These are phyloP conservation scores for Immersiporthe knoxdaviesiana DNA, from an alignment of 2,329 filamentous ascomycete genomes.

Conservation along the genomic window DNA sequence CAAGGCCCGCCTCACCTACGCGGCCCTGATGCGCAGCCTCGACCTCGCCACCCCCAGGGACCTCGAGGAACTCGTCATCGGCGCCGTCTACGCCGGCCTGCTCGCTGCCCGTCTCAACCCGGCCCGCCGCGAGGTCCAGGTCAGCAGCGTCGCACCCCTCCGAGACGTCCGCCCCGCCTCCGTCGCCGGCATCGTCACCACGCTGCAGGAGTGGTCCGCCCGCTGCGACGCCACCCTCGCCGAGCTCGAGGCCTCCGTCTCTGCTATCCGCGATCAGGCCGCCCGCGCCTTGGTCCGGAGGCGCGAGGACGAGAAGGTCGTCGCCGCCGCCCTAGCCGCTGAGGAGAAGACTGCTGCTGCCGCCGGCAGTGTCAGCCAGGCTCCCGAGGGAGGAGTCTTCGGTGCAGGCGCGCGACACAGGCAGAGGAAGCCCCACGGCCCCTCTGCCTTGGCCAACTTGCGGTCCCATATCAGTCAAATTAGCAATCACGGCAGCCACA, in stretches of 20 bases:
- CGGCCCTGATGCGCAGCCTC: conserved; percentile 67
- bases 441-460: conserved; percentile 7
- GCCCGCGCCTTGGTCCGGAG: conserved; percentile 55
- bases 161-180: conserved; percentile 80
- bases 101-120: conserved; percentile 84
- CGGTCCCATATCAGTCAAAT: conserved; percentile 9
- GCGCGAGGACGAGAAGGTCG: conserved; percentile 49
- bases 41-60: conserved; percentile 67
- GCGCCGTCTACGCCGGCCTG: conserved; percentile 84
- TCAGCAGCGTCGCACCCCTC: conserved; percentile 80
- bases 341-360: conserved; percentile 38
- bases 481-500: no score
- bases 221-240: conserved; percentile 75
- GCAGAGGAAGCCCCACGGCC: conserved; percentile 3
- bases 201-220: conserved; percentile 75
- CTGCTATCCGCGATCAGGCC: conserved; percentile 63
- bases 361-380: conserved; percentile 33
- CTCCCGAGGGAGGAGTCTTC: conserved; percentile 20
- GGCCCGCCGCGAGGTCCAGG: conserved; percentile 70
- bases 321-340: conserved; percentile 54
- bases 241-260: conserved; percentile 77
- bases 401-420: conserved; percentile 17
- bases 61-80: conserved; percentile 85
- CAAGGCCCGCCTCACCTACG: conserved; percentile 66
- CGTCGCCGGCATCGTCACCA: conserved; percentile 68